Conservation (phyloP, 2,329 filamentous ascomycete species). For the Colletotrichum limetticola region DNA sequence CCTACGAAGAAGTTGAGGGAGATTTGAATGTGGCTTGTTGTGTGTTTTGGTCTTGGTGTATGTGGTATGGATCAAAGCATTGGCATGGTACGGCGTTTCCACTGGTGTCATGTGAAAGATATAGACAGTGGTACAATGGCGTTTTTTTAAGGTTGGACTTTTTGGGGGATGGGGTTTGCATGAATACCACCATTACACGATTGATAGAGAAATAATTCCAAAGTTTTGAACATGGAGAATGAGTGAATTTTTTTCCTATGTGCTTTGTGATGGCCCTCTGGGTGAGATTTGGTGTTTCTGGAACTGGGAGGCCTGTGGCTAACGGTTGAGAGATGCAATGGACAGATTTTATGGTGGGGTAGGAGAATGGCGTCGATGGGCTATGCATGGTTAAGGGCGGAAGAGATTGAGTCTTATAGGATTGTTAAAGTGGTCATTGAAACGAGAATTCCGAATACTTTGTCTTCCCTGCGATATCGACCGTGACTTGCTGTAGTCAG, state of each 20-base stretch:
- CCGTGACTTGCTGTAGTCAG: too few species aligned
- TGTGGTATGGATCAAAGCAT: not conserved
- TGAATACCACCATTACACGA: not conserved
- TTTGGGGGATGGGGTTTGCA: not conserved
- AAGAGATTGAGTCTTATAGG: too few species aligned
- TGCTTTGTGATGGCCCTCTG: not conserved
- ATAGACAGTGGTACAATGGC: not conserved
- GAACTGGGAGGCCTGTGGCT: too few species aligned
- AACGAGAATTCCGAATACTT: too few species aligned
- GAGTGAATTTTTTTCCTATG: not conserved
- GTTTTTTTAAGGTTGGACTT: not conserved
- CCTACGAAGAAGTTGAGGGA: constrained; percentile 73
- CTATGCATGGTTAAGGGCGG: too few species aligned
- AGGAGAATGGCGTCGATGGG: too few species aligned
- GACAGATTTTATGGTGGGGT: too few species aligned
- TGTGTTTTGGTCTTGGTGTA: not conserved
- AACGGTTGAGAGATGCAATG: too few species aligned
- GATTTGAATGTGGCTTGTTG: not conserved
- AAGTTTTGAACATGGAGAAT: not conserved
- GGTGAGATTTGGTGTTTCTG: not conserved
- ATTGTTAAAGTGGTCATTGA: too few species aligned
- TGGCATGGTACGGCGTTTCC: not conserved
- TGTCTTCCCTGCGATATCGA: too few species aligned
- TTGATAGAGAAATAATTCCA: not conserved
- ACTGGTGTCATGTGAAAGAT: not conserved